These are phyloP conservation scores for Apiotrichum brassicae DNA, from an alignment of 1,284 basidiomycete species.

Conservation along the genomic window DNA sequence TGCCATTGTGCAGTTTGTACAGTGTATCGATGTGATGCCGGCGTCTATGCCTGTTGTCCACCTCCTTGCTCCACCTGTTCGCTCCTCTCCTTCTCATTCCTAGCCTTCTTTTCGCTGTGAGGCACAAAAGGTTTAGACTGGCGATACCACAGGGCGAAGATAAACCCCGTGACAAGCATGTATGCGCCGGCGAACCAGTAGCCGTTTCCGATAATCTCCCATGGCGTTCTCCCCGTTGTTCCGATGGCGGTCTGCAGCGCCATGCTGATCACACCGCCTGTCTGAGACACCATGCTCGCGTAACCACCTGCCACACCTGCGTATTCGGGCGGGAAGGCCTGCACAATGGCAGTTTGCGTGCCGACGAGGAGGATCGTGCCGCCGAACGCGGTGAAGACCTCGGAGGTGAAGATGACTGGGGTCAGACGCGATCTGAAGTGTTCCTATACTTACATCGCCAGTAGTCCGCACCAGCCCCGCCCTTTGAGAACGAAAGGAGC, in stretches of 20 bases:
- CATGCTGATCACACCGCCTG: conserved; percentile 42
- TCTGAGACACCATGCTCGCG: conserved; percentile 42
- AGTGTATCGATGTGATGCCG: no score
- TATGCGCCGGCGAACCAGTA: conserved; percentile 40
- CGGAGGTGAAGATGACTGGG: conserved; percentile 40
- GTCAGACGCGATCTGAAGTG: no score
- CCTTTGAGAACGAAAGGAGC: conserved; percentile 37
- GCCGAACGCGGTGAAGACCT: conserved; percentile 36
- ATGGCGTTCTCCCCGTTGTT: conserved; percentile 29
- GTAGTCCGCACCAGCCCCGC: conserved; percentile 38
- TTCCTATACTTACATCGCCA: no score
- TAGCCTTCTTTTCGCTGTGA: no score
- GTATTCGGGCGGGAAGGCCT: conserved; percentile 34
- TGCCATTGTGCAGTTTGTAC: no score
- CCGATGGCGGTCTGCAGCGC: conserved; percentile 37
- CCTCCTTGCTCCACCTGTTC: no score
- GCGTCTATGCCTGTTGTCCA: no score
- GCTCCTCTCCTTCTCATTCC: no score
- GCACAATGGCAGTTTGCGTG: conserved; percentile 38
- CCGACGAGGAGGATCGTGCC: conserved; percentile 42
- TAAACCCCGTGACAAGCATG: conserved; percentile 31
- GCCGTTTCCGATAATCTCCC: conserved; percentile 35
- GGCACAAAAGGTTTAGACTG: no score
- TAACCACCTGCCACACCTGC: conserved; percentile 38
- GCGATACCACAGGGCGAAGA: conserved; percentile 35